Evolutionary conservation across 2,329 filamentous ascomycete species (phyloP).

Genomic region (Botryosphaeria agaves): DNA sequence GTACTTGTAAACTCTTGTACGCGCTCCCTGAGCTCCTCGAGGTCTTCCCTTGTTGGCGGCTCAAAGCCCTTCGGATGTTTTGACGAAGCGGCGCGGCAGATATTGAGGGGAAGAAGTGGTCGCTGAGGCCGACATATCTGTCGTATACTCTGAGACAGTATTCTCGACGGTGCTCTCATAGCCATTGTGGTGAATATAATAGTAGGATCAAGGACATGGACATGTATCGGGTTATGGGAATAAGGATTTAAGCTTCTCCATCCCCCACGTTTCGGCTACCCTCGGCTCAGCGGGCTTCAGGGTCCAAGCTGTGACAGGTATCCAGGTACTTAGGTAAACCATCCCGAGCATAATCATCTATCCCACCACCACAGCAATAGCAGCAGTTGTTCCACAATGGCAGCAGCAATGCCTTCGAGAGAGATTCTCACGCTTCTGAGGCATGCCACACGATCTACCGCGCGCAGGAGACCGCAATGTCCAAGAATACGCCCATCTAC

Average conservation of each 20-base stretch:
- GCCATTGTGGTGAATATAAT: slow-evolving; percentile 1
- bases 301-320: too few species aligned
- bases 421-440: neutral
- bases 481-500: slow-evolving; percentile 5
- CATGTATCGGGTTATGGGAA: too few species aligned
- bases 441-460: neutral
- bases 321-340: too few species aligned
- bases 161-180: neutral
- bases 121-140: neutral
- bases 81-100: slow-evolving; percentile 36
- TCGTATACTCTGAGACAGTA: neutral
- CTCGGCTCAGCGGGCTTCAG: too few species aligned
- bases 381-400: too few species aligned
- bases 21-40: slow-evolving; percentile 63
- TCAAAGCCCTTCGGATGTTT: slow-evolving; percentile 53
- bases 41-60: slow-evolving; percentile 52
- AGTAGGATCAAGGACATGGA: too few species aligned
- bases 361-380: too few species aligned
- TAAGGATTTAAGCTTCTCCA: too few species aligned
- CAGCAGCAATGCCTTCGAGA: neutral
- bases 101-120: neutral
- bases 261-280: too few species aligned
- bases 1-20: slow-evolving; percentile 70
- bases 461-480: neutral
- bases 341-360: too few species aligned